Conservation (phyloP, 139 green algal genomes). For the Desmodesmus armatus region DNA sequence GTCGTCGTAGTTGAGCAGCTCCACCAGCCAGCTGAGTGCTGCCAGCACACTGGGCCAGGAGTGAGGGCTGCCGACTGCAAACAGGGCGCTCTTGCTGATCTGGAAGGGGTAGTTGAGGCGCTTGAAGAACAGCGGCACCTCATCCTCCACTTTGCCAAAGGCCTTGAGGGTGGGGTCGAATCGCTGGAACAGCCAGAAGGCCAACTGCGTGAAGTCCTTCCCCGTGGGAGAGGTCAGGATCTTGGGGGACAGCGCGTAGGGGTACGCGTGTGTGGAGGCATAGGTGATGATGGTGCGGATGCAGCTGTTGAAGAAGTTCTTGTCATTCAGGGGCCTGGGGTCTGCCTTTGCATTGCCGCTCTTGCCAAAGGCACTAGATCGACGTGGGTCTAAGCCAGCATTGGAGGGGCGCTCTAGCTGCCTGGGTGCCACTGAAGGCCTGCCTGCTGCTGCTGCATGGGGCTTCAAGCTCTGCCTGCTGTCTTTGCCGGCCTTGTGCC, state of each 20-base stretch:
- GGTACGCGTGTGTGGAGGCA: slow-evolving; percentile 85
- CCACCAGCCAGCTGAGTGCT: slow-evolving; percentile 91
- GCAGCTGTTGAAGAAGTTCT: slow-evolving; percentile 79
- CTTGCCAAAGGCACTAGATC: slow-evolving; percentile 72
- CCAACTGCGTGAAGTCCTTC: slow-evolving; percentile 93
- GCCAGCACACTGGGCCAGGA: slow-evolving; percentile 93
- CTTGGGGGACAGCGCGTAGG: slow-evolving; percentile 84
- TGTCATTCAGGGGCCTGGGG: slow-evolving; percentile 83
- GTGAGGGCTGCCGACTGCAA: slow-evolving; percentile 91
- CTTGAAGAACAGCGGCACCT: slow-evolving; percentile 93
- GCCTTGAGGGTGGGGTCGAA: slow-evolving; percentile 86
- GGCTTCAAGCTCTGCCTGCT: slow-evolving; percentile 14
- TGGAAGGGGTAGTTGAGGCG: slow-evolving; percentile 93
- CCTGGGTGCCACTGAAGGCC: slow-evolving; percentile 5
- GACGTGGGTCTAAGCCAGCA: slow-evolving; percentile 44
- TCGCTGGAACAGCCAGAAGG: slow-evolving; percentile 86
- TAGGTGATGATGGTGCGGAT: slow-evolving; percentile 85
- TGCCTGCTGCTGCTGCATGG: background rate
- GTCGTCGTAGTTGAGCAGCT: slow-evolving; percentile 92
- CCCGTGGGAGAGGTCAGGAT: slow-evolving; percentile 84
- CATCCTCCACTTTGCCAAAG: slow-evolving; percentile 87
- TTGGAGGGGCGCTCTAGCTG: background rate
- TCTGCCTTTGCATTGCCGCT: slow-evolving; percentile 68
- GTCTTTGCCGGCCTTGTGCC: slow-evolving; percentile 50
- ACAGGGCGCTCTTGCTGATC: slow-evolving; percentile 91